Conservation (phyloP, 345 rosid species). For the Pelargonium nanum region DNA sequence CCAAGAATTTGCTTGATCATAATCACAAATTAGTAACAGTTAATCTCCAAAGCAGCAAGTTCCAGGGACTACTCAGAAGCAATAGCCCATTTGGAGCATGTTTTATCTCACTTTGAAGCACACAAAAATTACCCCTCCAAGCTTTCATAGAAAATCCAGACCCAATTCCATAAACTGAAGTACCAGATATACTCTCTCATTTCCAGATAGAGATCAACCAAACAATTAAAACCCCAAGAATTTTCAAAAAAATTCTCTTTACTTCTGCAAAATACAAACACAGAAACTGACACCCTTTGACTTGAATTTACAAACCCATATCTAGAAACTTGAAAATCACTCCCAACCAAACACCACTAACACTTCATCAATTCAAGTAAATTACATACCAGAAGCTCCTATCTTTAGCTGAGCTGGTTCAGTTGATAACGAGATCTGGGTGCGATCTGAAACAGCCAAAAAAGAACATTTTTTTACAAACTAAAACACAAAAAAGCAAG, state of each 20-base stretch:
- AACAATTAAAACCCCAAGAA: constrained; percentile 5
- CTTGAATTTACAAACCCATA: constrained; percentile 19
- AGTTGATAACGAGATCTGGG: constrained; percentile 18
- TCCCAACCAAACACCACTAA: neutral
- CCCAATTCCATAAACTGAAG: constrained; percentile 9
- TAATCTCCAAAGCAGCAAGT: constrained; percentile 11
- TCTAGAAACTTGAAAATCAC: constrained; percentile 14
- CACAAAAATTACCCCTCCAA: neutral
- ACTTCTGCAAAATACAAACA: neutral
- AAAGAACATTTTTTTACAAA: constrained; percentile 5
- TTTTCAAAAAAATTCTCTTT: constrained; percentile 4
- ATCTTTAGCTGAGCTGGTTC: constrained; percentile 13
- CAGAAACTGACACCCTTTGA: constrained; percentile 12
- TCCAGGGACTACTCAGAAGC: constrained; percentile 4
- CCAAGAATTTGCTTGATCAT: constrained; percentile 54
- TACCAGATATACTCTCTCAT: too few species aligned
- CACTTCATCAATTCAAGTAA: neutral
- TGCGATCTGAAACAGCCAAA: constrained; percentile 17
- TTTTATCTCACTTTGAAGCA: neutral
- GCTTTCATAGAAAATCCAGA: constrained; percentile 4
- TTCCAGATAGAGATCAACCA: constrained; percentile 7
- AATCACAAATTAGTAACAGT: constrained; percentile 14
- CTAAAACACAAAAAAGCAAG: neutral
- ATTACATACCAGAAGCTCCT: constrained; percentile 16
- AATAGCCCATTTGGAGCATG: constrained; percentile 14